Percentiles rank a stretch among this genome's conserved stretches.
phyloP scores from a whole-genome alignment of 148 eudicot genomes.

The Arctostaphylos glauca region DNA sequence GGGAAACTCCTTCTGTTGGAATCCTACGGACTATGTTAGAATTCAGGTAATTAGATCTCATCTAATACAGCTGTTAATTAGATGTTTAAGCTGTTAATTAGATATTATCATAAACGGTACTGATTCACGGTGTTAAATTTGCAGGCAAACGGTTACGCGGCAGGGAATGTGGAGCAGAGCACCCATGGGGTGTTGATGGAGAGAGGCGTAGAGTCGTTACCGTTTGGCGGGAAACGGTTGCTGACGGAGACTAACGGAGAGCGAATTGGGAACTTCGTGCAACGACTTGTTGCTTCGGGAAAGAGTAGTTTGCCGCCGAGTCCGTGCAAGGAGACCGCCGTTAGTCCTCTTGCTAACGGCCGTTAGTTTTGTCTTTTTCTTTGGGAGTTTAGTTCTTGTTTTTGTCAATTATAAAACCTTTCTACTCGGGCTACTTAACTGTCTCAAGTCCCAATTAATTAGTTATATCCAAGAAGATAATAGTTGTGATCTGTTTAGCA shows the following conservation, averaged over 20 bases:
- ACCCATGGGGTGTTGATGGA: conserved; percentile 49
- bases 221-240: conserved; percentile 88
- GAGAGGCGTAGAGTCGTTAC: conserved; percentile 71
- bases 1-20: conserved; percentile 82
- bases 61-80: background rate
- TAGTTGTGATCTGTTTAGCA: background rate
- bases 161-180: conserved; percentile 18
- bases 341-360: conserved; percentile 68
- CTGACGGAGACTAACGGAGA: conserved; percentile 75
- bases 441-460: background rate
- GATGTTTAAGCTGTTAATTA: background rate
- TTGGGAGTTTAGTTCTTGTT: background rate
- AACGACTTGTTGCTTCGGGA: conserved; percentile 64
- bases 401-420: background rate
- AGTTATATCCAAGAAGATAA: background rate
- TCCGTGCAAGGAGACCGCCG: conserved; percentile 69
- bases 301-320: conserved; percentile 78
- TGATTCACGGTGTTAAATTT: conserved; percentile 22
- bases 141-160: conserved; percentile 54
- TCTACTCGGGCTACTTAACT: background rate
- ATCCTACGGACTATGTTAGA: conserved; percentile 75
- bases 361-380: conserved; percentile 38
- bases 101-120: background rate
- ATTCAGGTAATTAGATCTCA: conserved; percentile 58
- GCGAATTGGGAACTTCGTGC: conserved; percentile 66